Percentiles rank a stretch among this genome's conserved stretches.
Conservation (phyloP, 768 basidiomycete species). For the Sarcodon sp. region DNA sequence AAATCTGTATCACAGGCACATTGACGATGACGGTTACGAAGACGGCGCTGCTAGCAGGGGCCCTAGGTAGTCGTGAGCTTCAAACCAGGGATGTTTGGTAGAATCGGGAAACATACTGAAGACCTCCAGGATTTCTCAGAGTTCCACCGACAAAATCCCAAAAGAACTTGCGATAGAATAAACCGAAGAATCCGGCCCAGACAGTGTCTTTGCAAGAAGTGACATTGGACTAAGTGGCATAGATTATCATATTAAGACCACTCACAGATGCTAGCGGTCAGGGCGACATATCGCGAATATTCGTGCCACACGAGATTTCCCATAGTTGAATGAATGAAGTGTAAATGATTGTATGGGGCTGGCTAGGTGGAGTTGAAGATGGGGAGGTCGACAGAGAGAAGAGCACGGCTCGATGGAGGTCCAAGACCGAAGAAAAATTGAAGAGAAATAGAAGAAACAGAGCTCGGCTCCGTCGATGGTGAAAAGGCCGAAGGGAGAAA, state of each 20-base stretch:
- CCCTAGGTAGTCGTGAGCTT: slow-evolving; percentile 23
- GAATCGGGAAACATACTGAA: slow-evolving; percentile 42
- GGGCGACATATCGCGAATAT: slow-evolving; percentile 53
- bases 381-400: slow-evolving; percentile 10
- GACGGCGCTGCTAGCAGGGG: slow-evolving; percentile 41
- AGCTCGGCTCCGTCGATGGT: slow-evolving; percentile 1
- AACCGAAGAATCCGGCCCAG: slow-evolving; percentile 72
- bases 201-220: slow-evolving; percentile 41
- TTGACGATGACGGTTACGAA: slow-evolving; percentile 73
- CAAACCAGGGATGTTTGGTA: not conserved
- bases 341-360: slow-evolving; percentile 15
- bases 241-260: slow-evolving; percentile 9
- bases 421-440: slow-evolving; percentile 15
- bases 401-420: slow-evolving; percentile 17
- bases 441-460: slow-evolving; percentile 17
- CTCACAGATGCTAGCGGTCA: slow-evolving; percentile 66
- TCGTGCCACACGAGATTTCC: slow-evolving; percentile 78
- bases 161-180: slow-evolving; percentile 89
- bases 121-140: slow-evolving; percentile 63
- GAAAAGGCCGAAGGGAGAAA: slow-evolving; percentile 4
- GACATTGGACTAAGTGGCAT: slow-evolving; percentile 5
- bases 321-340: slow-evolving; percentile 27
- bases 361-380: slow-evolving; percentile 13
- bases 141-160: slow-evolving; percentile 89
- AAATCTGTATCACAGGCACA: slow-evolving; percentile 58